A percentile compares a stretch with the other conserved stretches of the same genome.
These are phyloP conservation scores for Cubamyces lactineus DNA, from an alignment of 768 basidiomycete species.

Conservation along the genomic window DNA sequence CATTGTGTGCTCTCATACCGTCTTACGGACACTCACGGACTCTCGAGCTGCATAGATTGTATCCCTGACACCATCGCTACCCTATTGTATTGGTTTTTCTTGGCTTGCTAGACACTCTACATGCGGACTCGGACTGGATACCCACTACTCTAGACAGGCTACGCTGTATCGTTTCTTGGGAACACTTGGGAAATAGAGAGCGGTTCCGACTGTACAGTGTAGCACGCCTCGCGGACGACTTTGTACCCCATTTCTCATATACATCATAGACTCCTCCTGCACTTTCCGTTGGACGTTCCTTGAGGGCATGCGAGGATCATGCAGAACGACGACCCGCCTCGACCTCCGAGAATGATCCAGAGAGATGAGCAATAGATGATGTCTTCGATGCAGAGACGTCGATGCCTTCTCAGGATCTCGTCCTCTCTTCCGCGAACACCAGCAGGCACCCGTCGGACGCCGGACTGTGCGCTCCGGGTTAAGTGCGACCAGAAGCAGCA, in stretches of 20 bases:
- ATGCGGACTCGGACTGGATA: slow-evolving; percentile 8
- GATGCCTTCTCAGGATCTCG: slow-evolving; percentile 3
- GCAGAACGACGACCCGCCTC: slow-evolving; percentile 20
- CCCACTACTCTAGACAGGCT: slow-evolving; percentile 2
- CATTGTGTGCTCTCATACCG: slow-evolving; percentile 8
- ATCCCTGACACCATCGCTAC: background rate
- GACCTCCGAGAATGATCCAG: slow-evolving; percentile 26
- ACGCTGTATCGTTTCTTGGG: background rate
- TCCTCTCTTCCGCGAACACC: slow-evolving; percentile 8
- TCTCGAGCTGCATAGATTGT: slow-evolving; percentile 5
- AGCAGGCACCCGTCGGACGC: background rate
- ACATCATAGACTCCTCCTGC: slow-evolving; percentile 5
- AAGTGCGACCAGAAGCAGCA: background rate
- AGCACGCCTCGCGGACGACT: background rate
- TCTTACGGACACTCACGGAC: slow-evolving; percentile 6
- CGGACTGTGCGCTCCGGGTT: background rate
- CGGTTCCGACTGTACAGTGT: slow-evolving; percentile 14
- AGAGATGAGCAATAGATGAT: slow-evolving; percentile 5
- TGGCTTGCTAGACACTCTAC: background rate
- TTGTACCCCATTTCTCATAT: slow-evolving; percentile 15
- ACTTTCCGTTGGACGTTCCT: slow-evolving; percentile 10
- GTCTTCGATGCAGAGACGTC: slow-evolving; percentile 3
- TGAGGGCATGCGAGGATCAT: slow-evolving; percentile 21
- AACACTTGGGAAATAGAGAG: slow-evolving; percentile 12
- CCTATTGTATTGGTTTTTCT: background rate